These are phyloP conservation scores for Ceratocystis eucalypticola DNA, from an alignment of 2,329 filamentous ascomycete genomes.

Conservation along the genomic window DNA sequence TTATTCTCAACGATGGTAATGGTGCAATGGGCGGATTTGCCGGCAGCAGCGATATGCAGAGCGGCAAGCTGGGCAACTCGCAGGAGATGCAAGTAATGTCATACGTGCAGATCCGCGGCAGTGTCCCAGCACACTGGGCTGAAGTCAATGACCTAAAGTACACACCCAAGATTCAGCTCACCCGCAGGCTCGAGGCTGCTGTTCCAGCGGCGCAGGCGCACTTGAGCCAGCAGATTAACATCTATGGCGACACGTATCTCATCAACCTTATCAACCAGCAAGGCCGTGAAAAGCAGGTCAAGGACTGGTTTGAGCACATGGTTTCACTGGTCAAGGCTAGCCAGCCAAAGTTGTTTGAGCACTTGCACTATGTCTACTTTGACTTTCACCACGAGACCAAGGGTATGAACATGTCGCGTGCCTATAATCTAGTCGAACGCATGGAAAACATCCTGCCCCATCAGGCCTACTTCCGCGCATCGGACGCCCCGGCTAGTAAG, in stretches of 20 bases:
- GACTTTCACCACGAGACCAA: constrained; percentile 98
- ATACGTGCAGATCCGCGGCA: constrained; percentile 92
- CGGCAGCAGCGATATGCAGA: constrained; percentile 61
- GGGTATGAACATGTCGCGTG: constrained; percentile 83
- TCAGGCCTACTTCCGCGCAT: constrained; percentile 84
- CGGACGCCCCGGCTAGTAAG: constrained; percentile 62
- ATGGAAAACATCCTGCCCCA: constrained; percentile 60
- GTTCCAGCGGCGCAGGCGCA: constrained; percentile 68
- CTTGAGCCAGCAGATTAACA: constrained; percentile 80
- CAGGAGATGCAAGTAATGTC: constrained; percentile 80
- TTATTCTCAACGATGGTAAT: constrained; percentile 72
- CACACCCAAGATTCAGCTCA: constrained; percentile 66
- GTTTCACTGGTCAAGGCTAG: constrained; percentile 68
- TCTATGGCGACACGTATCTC: constrained; percentile 94
- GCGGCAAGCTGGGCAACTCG: constrained; percentile 48
- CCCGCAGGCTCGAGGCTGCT: constrained; percentile 71
- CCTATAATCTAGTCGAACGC: constrained; percentile 71
- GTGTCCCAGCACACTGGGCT: constrained; percentile 90
- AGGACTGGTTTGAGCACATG: constrained; percentile 87
- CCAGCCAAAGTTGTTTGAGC: constrained; percentile 54
- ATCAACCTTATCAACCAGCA: constrained; percentile 97
- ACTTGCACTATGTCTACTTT: constrained; percentile 92
- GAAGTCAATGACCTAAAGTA: constrained; percentile 91
- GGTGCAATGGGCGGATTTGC: constrained; percentile 68
- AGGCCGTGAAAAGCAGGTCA: constrained; percentile 76